Base-by-base conservation (phyloP, 2,329 filamentous ascomycete species). In the Fusarium sambucinum region DNA sequence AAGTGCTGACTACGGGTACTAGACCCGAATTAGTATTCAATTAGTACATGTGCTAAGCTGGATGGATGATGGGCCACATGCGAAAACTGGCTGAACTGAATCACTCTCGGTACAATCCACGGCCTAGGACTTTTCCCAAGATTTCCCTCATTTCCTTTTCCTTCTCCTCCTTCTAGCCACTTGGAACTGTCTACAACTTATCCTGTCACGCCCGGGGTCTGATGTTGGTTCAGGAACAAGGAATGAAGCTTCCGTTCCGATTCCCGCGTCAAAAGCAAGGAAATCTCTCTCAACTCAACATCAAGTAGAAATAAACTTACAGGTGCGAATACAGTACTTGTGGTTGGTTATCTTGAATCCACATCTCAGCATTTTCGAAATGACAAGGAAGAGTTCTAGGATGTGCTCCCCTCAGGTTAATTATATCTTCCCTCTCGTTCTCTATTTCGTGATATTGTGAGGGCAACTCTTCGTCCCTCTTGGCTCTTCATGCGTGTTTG, bases 261-360 rank as follows among this genome's bases (percentile, higher is more conserved):
- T 50, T 58, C 51, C 57, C 60, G 51, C 67, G 61, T 59, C 62
- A 68, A 66, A 59, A 69, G 68, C 46, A 66, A 58, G 53, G 35
- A 40, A 62, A 40, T 52, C 30, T 65, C 51, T 52, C 30, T 65
- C 51, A 55, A 54, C 30, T 65, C 51, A 55, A 54, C 57, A 66
- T 71, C 58, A 59, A 59, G 37, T 37, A 38, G 21, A 38, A 19
- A 19, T 51, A 46, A 44, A 33, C 47, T 48, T 63, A 46, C 44
- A 60, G 57, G 51, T 21, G 38, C 13, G 10, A 5, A 19, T 8
- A 19, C 35, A 37, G n/a, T 35, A 35, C 33, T 10, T n/a, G 17
- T 35, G 17, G 33, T 17, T 27, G 16, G 41, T 27, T 51, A 51
- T 33, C 38, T 41, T 45, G 54, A 56, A 55, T 33, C 56, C 61